Evolutionary conservation across 2,329 filamentous ascomycete genomes (phyloP).

Genomic region (Beauveria caledonica): DNA sequence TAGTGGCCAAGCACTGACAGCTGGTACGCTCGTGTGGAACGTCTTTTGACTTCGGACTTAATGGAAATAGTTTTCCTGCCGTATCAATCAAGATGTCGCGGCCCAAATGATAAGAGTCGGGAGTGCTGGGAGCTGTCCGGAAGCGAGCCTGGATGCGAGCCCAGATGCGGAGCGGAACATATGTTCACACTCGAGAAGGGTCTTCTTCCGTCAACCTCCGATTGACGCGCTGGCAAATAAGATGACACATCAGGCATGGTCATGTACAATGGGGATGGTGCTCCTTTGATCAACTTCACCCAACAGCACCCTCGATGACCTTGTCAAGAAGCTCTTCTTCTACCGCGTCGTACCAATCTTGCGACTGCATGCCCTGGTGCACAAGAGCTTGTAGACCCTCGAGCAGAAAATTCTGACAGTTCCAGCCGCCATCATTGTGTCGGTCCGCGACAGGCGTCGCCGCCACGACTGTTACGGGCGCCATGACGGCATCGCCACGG

Average conservation of each 20-base stretch:
- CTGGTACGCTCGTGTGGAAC: not conserved
- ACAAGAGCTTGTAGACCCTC: slow-evolving; percentile 13
- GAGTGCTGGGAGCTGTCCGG: not conserved
- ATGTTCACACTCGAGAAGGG: too few relatives aligned
- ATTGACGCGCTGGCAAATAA: not conserved
- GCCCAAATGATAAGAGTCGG: not conserved
- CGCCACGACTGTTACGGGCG: slow-evolving; percentile 10
- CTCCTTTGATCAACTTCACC: not conserved
- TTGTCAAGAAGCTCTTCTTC: slow-evolving; percentile 12
- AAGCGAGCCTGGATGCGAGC: not conserved
- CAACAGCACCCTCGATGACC: slow-evolving; percentile 10
- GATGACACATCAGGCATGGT: not conserved
- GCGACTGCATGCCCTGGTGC: slow-evolving; percentile 11
- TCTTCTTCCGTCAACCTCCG: too few relatives aligned
- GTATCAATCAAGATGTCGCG: not conserved
- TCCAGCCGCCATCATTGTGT: slow-evolving; percentile 13
- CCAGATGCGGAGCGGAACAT: not conserved
- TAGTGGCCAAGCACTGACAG: not conserved
- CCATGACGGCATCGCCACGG: slow-evolving; percentile 8
- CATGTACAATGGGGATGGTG: not conserved
- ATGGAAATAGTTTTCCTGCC: not conserved
- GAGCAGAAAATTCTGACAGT: slow-evolving; percentile 13
- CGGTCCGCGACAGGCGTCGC: slow-evolving; percentile 1
- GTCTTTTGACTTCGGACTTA: not conserved
- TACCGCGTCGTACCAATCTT: slow-evolving; percentile 11